Evolutionary conservation across 1,139 yeast species (phyloP), one percentile per base, ranked within the genome.

Genomic region (Suhomyces bolitotheri): DNA sequence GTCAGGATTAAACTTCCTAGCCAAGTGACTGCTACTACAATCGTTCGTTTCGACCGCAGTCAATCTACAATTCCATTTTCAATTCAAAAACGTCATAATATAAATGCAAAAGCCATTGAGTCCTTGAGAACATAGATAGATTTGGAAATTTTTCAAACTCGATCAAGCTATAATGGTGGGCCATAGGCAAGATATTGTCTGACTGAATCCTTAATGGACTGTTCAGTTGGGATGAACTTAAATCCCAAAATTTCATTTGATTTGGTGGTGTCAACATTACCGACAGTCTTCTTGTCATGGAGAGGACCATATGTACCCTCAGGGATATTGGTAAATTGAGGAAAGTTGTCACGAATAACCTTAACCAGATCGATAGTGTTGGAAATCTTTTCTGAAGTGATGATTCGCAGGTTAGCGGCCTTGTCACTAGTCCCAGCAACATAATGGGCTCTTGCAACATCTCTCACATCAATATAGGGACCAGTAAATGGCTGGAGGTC

Each of bases 291-390:
- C 7, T 7, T 17, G 20, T 17, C 20, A 17, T 17, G 20, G 8
- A 8, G 7, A 6, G 20, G 20, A 6, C 8, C 20, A 17, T 7
- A 7, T 6, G 6, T 8, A 8, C 20, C 20, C 7, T 17, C 20
- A 6, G 20, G 20, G 20, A 17, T 17, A 6, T 17, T 8, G 8
- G 20, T 7, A 17, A 29, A 29, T 23, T 29, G 22, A 6, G 50
- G 47, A 29, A 42, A 45, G 10, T 39, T 21, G 16, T 34, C 27
- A 21, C 40, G 39, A 24, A 59, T 45, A 23, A 60, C 51, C 39
- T 67, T 68, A 34, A 67, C 51, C 14, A 66, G 44, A 50, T 45
- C 49, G 43, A 67, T 73, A 20, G 55, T 14, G 47, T 36, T 41
- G 22, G 22, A 29, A 10, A n/a, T 3, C 7, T 24, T 27, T 8